Evolutionary conservation across 768 basidiomycete genomes (phyloP).

Genomic region (Kwoniella shandongensis): DNA sequence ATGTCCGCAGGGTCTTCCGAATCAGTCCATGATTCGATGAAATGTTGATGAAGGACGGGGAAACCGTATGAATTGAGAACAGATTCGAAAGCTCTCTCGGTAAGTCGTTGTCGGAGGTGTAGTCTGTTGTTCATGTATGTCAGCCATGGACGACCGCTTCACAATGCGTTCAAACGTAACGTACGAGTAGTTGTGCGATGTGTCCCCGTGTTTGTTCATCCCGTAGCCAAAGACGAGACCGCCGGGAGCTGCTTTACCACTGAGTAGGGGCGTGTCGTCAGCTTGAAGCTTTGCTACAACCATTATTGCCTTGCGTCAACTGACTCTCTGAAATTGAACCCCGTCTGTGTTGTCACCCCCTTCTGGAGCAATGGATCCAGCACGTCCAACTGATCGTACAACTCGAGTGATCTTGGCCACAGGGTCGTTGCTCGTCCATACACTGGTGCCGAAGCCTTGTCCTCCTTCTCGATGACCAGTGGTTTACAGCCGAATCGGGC

Average conservation of each 20-base stretch:
- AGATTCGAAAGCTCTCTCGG: background rate
- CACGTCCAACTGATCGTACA: constrained; percentile 1
- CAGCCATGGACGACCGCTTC: background rate
- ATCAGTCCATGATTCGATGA: background rate
- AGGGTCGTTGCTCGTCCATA: constrained; percentile 2
- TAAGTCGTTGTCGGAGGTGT: constrained; percentile 2
- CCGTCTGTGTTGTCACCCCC: background rate
- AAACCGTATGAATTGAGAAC: background rate
- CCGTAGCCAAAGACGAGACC: constrained; percentile 1
- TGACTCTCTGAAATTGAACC: background rate
- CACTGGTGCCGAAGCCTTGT: background rate
- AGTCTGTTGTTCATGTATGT: background rate
- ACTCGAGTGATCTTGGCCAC: background rate
- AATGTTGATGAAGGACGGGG: constrained; percentile 1
- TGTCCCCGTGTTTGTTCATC: constrained; percentile 1
- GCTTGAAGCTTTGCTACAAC: background rate
- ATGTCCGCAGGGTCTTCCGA: background rate
- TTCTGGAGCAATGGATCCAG: background rate
- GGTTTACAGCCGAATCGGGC: background rate
- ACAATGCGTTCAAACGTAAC: background rate
- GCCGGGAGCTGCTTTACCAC: constrained; percentile 1
- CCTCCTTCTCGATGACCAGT: constrained; percentile 1
- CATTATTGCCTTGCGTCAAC: background rate
- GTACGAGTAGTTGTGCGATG: background rate
- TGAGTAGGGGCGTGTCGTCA: background rate